phyloP scores from a whole-genome alignment of 1,284 basidiomycete species.

The Somion occarium region DNA sequence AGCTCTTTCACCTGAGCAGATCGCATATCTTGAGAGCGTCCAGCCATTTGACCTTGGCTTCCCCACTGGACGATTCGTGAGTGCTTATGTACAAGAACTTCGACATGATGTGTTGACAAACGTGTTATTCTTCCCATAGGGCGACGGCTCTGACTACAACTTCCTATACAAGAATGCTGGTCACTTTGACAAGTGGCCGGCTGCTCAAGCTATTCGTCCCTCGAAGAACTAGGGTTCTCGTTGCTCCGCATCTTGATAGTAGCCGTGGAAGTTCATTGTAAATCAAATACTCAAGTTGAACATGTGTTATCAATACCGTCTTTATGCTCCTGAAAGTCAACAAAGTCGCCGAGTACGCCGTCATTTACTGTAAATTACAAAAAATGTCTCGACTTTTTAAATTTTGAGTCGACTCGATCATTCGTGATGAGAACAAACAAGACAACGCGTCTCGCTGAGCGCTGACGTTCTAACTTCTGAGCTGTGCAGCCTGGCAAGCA shows the following conservation, averaged over 20 bases:
- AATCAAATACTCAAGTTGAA: background rate
- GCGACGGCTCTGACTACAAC: background rate
- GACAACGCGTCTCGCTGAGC: too few species aligned
- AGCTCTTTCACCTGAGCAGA: constrained; percentile 34
- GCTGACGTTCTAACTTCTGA: too few species aligned
- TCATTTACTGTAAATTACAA: background rate
- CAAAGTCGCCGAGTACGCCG: background rate
- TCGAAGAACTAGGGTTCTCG: background rate
- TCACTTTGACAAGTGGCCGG: constrained; percentile 6
- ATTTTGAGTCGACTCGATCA: background rate
- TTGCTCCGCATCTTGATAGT: background rate
- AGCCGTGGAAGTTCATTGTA: background rate
- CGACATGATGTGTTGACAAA: background rate
- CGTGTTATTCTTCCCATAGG: background rate
- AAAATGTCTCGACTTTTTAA: background rate
- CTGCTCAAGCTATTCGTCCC: constrained; percentile 5
- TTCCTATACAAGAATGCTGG: background rate
- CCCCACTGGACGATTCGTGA: constrained; percentile 32
- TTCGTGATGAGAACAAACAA: too few species aligned
- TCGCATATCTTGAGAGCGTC: constrained; percentile 35
- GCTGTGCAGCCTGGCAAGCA: too few species aligned
- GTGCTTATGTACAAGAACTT: constrained; percentile 12
- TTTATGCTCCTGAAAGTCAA: background rate
- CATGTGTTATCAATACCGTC: background rate
- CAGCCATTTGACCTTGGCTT: constrained; percentile 38